These are phyloP conservation scores for Tolypocladium inflatum DNA, from an alignment of 2,329 filamentous ascomycete genomes.

Conservation along the genomic window DNA sequence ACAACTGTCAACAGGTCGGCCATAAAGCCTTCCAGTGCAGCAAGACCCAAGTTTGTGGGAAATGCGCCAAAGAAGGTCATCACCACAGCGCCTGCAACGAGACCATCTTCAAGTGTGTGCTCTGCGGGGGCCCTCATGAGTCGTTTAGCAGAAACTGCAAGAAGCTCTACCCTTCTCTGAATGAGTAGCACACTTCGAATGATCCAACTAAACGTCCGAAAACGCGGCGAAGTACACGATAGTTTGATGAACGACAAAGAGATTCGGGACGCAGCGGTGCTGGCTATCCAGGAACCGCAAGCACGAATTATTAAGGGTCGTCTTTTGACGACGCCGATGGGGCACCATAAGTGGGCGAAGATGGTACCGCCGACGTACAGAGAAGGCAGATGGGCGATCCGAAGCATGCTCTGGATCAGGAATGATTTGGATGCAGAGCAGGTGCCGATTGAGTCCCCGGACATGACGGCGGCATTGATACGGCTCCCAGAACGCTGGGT, in stretches of 20 bases:
- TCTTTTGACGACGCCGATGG: constrained; percentile 8
- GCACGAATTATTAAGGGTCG: constrained; percentile 6
- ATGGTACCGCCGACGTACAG: constrained; percentile 5
- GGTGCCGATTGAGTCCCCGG: constrained; percentile 4
- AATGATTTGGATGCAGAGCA: constrained; percentile 7
- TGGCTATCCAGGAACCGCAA: constrained; percentile 9
- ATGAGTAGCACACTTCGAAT: constrained; percentile 11
- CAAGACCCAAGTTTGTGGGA: constrained; percentile 10
- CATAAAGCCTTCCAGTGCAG: constrained; percentile 17
- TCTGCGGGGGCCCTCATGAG: constrained; percentile 10
- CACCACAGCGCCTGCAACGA: constrained; percentile 9
- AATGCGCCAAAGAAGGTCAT: constrained; percentile 10
- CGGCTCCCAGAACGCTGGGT: too few relatives aligned
- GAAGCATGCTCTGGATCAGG: constrained; percentile 11
- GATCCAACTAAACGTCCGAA: constrained; percentile 9
- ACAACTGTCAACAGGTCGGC: constrained; percentile 18
- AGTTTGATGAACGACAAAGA: constrained; percentile 11
- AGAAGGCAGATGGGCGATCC: constrained; percentile 9
- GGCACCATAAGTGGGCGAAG: constrained; percentile 7
- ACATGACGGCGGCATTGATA: background rate
- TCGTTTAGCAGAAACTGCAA: constrained; percentile 12
- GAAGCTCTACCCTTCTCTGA: constrained; percentile 8
- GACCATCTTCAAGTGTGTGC: constrained; percentile 8
- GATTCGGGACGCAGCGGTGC: constrained; percentile 5
- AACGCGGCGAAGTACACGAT: constrained; percentile 7